A percentile compares a stretch with the other conserved stretches of the same genome.
phyloP scores from a whole-genome alignment of 441 rosid species.

The Breynia disticha region DNA sequence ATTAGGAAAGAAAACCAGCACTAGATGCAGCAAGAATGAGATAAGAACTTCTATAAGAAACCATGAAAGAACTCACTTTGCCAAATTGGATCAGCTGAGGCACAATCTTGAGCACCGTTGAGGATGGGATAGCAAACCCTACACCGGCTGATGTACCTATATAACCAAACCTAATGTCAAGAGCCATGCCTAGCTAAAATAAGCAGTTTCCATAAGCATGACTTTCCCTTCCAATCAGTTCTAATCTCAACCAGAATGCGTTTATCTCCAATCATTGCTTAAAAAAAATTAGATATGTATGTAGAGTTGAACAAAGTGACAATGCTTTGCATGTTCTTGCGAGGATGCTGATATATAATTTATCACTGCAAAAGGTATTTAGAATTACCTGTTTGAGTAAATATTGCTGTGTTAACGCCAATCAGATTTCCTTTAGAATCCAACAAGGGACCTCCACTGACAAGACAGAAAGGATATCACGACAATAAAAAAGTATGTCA shows the following conservation, averaged over 20 bases:
- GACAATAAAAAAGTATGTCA: too few species aligned
- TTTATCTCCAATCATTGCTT: background rate
- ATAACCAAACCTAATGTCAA: constrained; percentile 10
- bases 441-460: constrained; percentile 88
- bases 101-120: constrained; percentile 78
- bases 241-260: background rate
- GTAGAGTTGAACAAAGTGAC: background rate
- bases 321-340: background rate
- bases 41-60: background rate
- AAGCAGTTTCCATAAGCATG: background rate
- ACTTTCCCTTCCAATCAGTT: background rate
- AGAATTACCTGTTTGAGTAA: constrained; percentile 69
- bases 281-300: background rate
- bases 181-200: background rate
- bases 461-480: constrained; percentile 9
- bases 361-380: background rate
- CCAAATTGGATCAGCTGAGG: constrained; percentile 81
- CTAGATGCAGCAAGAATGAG: background rate
- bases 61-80: constrained; percentile 41
- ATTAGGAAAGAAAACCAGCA: background rate
- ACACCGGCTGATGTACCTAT: constrained; percentile 94
- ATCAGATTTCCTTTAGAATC: constrained; percentile 85
- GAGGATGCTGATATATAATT: background rate
- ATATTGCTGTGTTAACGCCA: constrained; percentile 90
- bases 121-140: constrained; percentile 93